Evolutionary conservation across 306 rosid species (phyloP), one percentile per base, ranked within the genome.

Genomic region (Sicyos baderoa): DNA sequence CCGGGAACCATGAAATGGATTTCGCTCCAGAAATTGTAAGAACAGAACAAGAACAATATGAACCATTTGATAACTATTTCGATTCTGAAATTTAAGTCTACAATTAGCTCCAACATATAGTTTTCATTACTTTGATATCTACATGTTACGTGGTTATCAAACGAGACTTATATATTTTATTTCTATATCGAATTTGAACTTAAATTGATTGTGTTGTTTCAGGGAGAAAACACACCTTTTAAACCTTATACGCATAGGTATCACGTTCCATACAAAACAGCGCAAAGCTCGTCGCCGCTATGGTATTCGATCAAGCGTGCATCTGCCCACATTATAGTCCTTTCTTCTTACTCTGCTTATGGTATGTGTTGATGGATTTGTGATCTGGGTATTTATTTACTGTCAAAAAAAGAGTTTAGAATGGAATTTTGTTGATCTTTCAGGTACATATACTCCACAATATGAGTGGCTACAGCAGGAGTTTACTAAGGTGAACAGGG

Each of bases 371-470:
- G 11, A 16, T 77, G 40, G 6, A 4, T 71, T 7, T n/a, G 52
- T 42, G 52, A 42, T 42, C 2, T 18, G 69, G 7, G 21, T 44
- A 15, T 47, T 5, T 14, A 66, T 12, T 66, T 13, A 45, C 71
- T 19, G 13, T 64, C 6, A 4, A 35, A 23, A n/a, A 69, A 3
- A 22, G 25, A 29, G 10, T 22, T 70, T 4, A 35, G 48, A 14
- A 54, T 35, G 45, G 45, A 40, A 2, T 40, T 40, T 40, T 40
- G 45, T 8, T 44, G 7, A 45, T 64, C 15, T 40, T 60, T 21
- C 17, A 85, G 89, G 79, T 10, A 82, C 76, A 76, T 82, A 73
- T 76, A 85, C 89, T 73, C 86, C 86, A 59, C 84, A 85, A 55
- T 75, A 77, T 54, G 22, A 35, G 42, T 79, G 86, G 88, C 78